These are phyloP conservation scores for Golovinomyces cichoracearum DNA, from an alignment of 2,329 filamentous ascomycete species.

Conservation along the genomic window DNA sequence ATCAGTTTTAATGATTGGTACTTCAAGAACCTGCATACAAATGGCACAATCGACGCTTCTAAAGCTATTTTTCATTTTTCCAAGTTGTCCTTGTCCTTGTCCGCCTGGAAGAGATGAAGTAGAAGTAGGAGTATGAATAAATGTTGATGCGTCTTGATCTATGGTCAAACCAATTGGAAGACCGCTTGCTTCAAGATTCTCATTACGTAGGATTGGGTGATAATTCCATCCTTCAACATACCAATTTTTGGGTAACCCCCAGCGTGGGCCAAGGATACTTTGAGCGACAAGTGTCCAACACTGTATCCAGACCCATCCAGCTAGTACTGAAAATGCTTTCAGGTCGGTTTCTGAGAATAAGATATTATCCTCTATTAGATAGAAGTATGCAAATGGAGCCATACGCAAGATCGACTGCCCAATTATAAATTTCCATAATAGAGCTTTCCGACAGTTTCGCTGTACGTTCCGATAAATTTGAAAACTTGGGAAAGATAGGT, in stretches of 20 bases:
- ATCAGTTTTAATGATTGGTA: constrained; percentile 46
- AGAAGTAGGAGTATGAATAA: constrained; percentile 3
- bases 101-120: not conserved
- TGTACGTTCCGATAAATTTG: constrained; percentile 77
- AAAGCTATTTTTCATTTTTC: constrained; percentile 19
- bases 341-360: constrained; percentile 48
- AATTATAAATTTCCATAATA: constrained; percentile 75
- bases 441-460: constrained; percentile 71
- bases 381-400: constrained; percentile 66
- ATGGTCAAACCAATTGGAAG: constrained; percentile 49
- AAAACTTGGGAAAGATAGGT: constrained; percentile 76
- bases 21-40: constrained; percentile 74
- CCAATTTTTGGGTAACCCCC: constrained; percentile 49
- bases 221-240: constrained; percentile 72
- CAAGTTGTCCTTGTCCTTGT: not conserved
- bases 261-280: constrained; percentile 66
- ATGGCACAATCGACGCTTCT: constrained; percentile 72
- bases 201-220: constrained; percentile 65
- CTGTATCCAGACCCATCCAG: constrained; percentile 70
- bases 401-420: constrained; percentile 60
- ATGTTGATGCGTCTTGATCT: constrained; percentile 8
- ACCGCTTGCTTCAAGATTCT: constrained; percentile 52
- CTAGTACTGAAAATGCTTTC: constrained; percentile 35
- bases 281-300: constrained; percentile 54
- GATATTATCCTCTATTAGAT: constrained; percentile 51